Evolutionary conservation across 345 rosid species (phyloP).

Genomic region (Lenwebbia sp.): DNA sequence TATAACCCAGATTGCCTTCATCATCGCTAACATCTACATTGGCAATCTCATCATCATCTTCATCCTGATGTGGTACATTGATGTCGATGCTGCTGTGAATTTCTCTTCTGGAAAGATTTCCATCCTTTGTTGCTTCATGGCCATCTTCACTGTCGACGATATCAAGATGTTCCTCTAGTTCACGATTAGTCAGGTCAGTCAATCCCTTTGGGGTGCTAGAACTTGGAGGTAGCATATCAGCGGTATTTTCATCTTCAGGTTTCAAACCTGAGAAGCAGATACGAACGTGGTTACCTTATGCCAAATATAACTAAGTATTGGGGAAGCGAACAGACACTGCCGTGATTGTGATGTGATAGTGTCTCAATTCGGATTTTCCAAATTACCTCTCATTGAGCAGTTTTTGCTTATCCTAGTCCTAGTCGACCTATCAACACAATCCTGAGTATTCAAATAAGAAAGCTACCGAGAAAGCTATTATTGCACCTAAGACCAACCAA

Average conservation of each 20-base stretch:
- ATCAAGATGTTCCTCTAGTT: constrained; percentile 36
- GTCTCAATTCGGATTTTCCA: background rate
- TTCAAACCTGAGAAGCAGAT: constrained; percentile 12
- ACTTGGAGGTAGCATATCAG: background rate
- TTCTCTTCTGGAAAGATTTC: constrained; percentile 12
- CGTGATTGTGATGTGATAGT: background rate
- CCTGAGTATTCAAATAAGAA: background rate
- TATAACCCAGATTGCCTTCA: constrained; percentile 37
- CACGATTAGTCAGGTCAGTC: constrained; percentile 14
- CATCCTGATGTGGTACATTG: constrained; percentile 36
- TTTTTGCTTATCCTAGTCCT: background rate
- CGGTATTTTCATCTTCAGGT: constrained; percentile 12
- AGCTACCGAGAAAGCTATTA: background rate
- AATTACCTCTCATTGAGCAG: background rate
- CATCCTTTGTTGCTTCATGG: constrained; percentile 12
- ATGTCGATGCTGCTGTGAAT: constrained; percentile 38
- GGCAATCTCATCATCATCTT: constrained; percentile 74
- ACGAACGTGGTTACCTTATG: background rate
- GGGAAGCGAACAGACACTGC: background rate
- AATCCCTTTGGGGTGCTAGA: constrained; percentile 7
- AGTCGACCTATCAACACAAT: background rate
- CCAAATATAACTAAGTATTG: background rate
- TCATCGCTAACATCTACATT: constrained; percentile 67
- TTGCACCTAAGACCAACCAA: background rate
- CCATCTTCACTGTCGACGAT: constrained; percentile 20